phyloP scores from a whole-genome alignment of 768 basidiomycete genomes.

The Hygrocybe punicea region DNA sequence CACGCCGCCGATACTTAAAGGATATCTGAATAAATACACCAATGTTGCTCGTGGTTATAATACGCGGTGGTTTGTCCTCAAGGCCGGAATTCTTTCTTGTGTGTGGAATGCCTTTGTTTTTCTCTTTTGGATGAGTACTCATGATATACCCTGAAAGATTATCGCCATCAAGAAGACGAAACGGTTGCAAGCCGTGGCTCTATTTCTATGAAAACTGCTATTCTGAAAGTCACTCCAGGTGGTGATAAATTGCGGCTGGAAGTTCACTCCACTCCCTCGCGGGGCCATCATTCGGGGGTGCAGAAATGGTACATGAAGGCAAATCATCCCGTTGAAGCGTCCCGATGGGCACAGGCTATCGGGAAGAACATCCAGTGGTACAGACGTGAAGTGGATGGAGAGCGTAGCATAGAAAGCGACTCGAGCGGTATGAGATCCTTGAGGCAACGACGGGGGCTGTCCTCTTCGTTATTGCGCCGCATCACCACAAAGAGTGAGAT shows the following conservation, averaged over 20 bases:
- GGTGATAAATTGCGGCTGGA: constrained; percentile 76
- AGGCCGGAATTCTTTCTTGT: constrained; percentile 84
- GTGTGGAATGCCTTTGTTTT: constrained; percentile 28
- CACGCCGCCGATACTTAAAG: constrained; percentile 63
- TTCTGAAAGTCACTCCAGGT: constrained; percentile 50
- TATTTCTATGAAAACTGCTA: constrained; percentile 80
- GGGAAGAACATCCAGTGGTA: constrained; percentile 70
- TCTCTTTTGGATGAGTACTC: not conserved
- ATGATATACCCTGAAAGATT: constrained; percentile 46
- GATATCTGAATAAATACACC: constrained; percentile 87
- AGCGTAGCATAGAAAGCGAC: constrained; percentile 49
- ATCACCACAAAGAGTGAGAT: not conserved
- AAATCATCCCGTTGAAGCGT: constrained; percentile 84
- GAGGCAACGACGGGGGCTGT: not conserved
- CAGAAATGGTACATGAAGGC: constrained; percentile 85
- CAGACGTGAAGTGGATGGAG: constrained; percentile 40
- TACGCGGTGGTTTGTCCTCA: constrained; percentile 89
- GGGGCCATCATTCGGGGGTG: constrained; percentile 41
- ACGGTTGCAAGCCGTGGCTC: constrained; percentile 79
- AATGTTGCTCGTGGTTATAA: constrained; percentile 90
- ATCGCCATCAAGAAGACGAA: constrained; percentile 88
- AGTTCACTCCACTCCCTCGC: constrained; percentile 59
- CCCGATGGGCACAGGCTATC: constrained; percentile 81
- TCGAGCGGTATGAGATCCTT: constrained; percentile 26
- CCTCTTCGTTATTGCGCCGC: not conserved